Evolutionary conservation across 2,329 filamentous ascomycete genomes (phyloP), one percentile per base, ranked within the genome.

Genomic region (Claviceps digitariae): DNA sequence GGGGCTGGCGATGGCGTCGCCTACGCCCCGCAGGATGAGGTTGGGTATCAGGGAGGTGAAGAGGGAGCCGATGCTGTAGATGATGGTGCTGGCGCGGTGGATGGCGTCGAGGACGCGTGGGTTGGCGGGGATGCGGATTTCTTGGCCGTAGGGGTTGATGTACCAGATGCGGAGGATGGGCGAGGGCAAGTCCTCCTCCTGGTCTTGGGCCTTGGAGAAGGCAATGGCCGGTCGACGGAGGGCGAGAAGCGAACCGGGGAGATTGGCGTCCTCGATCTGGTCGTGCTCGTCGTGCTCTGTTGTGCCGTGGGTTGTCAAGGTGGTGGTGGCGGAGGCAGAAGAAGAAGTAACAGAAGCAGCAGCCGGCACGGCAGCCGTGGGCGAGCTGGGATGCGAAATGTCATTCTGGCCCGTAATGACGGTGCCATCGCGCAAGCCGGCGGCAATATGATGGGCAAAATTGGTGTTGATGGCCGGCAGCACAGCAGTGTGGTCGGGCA

Each of bases 121-220:
- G 62, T 95, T 97, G 2, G 89, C 86, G 0, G 83, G 78, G 0
- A 90, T 87, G 20, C 84, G 81, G 59, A 97, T 96, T 68, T 96
- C 90, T 65, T 96, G 89, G n/a, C 91, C 91, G 66, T 96, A 97
- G 0, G 91, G 91, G 63, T 96, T 97, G 71, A 97, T 97, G 72
- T 97, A 97, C 89, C 90, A 97, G 34, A 97, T 77, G 2, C 90
- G 74, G 52, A 83, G 75, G 60, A 97, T 95, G 29, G 87, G 78
- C 0, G 85, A 77, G 0, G 87, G 79, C 1, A 97, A 74, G 52
- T 91, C 87, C 56, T 87, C 81, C 57, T 89, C 84, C 4, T 25
- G 21, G 8, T 89, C 84, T 4, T 12, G 43, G 12, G 43, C 23
- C 69, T 97, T 97, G 63, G 79, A 85, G 65, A 95, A 94, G 4